A percentile compares a stretch with the other conserved stretches of the same genome.
Evolutionary conservation across 768 basidiomycete genomes (phyloP).

Genomic region (Steccherinum ochraceum): DNA sequence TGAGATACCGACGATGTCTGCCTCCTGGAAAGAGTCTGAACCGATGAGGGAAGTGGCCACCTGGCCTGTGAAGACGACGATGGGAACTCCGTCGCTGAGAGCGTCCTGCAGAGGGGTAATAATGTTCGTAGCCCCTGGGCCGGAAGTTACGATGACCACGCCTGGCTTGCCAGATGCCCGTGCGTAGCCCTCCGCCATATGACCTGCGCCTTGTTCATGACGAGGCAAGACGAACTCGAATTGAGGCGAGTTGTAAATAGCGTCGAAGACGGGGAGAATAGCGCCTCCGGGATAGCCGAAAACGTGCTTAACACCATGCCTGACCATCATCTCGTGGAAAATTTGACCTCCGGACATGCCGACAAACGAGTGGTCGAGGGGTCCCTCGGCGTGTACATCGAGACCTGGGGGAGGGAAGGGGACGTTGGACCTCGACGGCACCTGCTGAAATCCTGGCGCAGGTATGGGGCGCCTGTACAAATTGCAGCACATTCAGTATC

Average conservation of each 20-base stretch:
- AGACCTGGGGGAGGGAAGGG: conserved; percentile 29
- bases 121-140: conserved; percentile 97
- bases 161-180: conserved; percentile 97
- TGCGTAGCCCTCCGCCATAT: conserved; percentile 99
- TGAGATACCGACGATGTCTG: conserved; percentile 94
- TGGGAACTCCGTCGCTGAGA: conserved; percentile 85
- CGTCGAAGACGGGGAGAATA: conserved; percentile 99
- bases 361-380: conserved; percentile 79
- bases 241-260: conserved; percentile 92
- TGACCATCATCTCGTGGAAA: conserved; percentile 99
- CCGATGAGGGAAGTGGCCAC: conserved; percentile 99
- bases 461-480: conserved; percentile 52
- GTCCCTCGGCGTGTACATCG: conserved; percentile 35
- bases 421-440: conserved; percentile 36
- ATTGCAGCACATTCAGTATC: conserved; percentile 2
- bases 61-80: conserved; percentile 95
- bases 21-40: conserved; percentile 99
- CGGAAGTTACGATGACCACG: conserved; percentile 96
- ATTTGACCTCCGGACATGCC: conserved; percentile 95
- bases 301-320: conserved; percentile 92
- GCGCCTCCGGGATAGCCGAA: conserved; percentile 99
- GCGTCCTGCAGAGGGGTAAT: conserved; percentile 99
- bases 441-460: conserved; percentile 47
- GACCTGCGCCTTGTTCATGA: conserved; percentile 97
- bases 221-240: conserved; percentile 95